Evolutionary conservation across 192 early-diverging fungal species (phyloP).

Genomic region (Kickxella alabastrina): DNA sequence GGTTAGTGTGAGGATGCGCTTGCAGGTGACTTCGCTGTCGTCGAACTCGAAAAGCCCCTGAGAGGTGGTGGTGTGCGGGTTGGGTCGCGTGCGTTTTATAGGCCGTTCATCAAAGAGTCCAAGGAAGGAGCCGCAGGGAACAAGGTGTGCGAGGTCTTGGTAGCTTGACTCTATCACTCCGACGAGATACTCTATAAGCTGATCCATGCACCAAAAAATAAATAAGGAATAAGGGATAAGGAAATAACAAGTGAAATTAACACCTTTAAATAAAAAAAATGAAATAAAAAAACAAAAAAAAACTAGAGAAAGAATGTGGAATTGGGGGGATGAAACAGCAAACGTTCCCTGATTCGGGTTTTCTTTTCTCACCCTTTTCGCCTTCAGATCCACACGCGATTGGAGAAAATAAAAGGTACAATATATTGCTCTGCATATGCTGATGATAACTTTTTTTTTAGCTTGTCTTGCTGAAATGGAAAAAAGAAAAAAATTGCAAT

Average conservation of each 20-base stretch:
- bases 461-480: too few species aligned
- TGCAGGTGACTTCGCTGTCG: slow-evolving; percentile 42
- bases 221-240: neutral
- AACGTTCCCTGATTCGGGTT: too few species aligned
- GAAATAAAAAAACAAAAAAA: neutral
- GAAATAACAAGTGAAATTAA: neutral
- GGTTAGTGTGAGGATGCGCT: slow-evolving; percentile 21
- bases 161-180: slow-evolving; percentile 48
- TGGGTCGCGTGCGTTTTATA: slow-evolving; percentile 37
- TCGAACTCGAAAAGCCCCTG: slow-evolving; percentile 35
- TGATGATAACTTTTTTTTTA: too few species aligned
- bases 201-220: slow-evolving; percentile 23
- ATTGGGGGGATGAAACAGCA: slow-evolving; percentile 1
- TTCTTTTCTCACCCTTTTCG: too few species aligned
- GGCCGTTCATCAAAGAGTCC: slow-evolving; percentile 51
- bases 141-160: slow-evolving; percentile 42
- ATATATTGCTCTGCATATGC: too few species aligned
- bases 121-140: slow-evolving; percentile 49
- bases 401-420: too few species aligned
- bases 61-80: too few species aligned
- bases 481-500: neutral
- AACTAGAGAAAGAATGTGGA: neutral
- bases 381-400: too few species aligned
- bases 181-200: slow-evolving; percentile 26
- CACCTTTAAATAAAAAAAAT: too few species aligned